Conservation (phyloP, 805 yeast genomes). For the Candida vaughaniae region DNA sequence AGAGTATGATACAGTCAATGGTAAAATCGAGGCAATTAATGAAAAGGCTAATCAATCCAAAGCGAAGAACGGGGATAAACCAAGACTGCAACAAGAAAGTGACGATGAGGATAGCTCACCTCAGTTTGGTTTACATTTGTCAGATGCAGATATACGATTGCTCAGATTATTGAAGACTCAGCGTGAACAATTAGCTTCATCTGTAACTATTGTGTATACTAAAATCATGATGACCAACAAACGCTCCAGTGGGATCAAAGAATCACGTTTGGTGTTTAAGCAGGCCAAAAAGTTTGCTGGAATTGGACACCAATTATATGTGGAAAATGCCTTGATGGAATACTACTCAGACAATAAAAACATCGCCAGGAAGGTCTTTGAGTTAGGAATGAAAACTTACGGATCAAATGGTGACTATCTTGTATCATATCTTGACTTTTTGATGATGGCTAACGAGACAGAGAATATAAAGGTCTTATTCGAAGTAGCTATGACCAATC, state of each 20-base stretch:
- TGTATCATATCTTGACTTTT: constrained; percentile 66
- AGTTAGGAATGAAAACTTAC: constrained; percentile 66
- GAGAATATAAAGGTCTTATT: constrained; percentile 77
- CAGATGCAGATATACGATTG: constrained; percentile 20
- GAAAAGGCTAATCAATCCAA: constrained; percentile 4
- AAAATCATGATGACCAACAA: constrained; percentile 71
- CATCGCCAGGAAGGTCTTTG: constrained; percentile 75
- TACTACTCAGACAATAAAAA: constrained; percentile 62
- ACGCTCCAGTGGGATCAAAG: constrained; percentile 64
- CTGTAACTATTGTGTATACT: constrained; percentile 65
- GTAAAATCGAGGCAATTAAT: constrained; percentile 22
- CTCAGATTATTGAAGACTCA: constrained; percentile 20
- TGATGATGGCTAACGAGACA: constrained; percentile 66
- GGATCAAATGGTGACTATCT: constrained; percentile 60
- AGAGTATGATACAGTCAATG: constrained; percentile 29
- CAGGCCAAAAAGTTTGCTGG: constrained; percentile 55
- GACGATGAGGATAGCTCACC: constrained; percentile 19
- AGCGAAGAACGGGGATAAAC: background rate
- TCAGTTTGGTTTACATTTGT: constrained; percentile 11
- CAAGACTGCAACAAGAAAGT: constrained; percentile 1
- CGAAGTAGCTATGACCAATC: constrained; percentile 67
- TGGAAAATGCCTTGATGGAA: constrained; percentile 82
- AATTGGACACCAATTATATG: constrained; percentile 72
- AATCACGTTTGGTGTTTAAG: constrained; percentile 71
- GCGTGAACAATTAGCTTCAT: constrained; percentile 24